Conservation (phyloP, 2,329 filamentous ascomycete species). For the Canariomyces notabilis region DNA sequence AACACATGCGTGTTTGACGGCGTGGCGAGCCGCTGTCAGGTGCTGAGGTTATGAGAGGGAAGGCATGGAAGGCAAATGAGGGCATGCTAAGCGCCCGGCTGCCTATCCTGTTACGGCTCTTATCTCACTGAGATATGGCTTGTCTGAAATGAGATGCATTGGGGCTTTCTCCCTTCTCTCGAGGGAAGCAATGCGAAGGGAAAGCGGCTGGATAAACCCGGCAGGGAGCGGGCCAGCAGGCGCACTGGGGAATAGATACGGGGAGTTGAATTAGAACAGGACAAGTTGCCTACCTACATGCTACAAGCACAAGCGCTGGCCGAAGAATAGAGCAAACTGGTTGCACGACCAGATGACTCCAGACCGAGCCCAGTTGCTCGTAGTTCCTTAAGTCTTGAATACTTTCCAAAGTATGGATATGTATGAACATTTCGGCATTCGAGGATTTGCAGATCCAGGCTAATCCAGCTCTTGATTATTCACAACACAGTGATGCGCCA, state of each 20-base stretch:
- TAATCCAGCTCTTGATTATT: conserved; percentile 14
- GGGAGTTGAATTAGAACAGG: too few species aligned
- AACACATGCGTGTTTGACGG: conserved; percentile 69
- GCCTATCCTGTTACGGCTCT: not conserved
- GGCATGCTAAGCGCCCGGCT: not conserved
- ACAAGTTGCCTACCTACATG: too few species aligned
- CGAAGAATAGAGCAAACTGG: not conserved
- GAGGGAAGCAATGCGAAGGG: not conserved
- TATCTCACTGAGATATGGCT: not conserved
- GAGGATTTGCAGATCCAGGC: conserved; percentile 19
- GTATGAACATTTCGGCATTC: conserved; percentile 18
- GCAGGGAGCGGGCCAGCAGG: not conserved
- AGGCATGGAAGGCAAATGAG: not conserved
- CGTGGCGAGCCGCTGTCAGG: conserved; percentile 57
- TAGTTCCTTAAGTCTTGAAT: too few species aligned
- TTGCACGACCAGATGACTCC: too few species aligned
- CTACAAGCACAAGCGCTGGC: conserved; percentile 8
- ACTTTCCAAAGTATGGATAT: too few species aligned
- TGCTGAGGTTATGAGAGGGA: conserved; percentile 45
- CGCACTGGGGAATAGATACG: not conserved
- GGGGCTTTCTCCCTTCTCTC: too few species aligned
- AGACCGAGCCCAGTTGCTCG: too few species aligned
- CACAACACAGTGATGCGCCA: too few species aligned
- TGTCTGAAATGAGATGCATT: too few species aligned
- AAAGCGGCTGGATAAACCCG: not conserved